Evolutionary conservation across 1,284 basidiomycete species (phyloP).

Genomic region (Golubevia sp.): DNA sequence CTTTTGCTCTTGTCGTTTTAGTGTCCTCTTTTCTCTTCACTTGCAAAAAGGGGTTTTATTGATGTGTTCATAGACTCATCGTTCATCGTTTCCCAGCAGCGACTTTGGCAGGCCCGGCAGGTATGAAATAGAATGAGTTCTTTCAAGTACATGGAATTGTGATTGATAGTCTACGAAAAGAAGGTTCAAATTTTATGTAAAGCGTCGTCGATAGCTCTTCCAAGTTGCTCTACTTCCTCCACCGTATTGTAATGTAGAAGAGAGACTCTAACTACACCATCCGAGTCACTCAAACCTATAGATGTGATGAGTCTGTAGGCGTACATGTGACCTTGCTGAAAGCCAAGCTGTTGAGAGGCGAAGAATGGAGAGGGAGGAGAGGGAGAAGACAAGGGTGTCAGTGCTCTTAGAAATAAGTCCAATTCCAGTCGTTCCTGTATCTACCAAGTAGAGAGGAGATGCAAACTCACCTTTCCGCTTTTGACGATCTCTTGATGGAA

Average conservation of each 20-base stretch:
- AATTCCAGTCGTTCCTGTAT: too few relatives aligned
- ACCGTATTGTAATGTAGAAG: slow-evolving; percentile 81
- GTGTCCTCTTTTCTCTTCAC: neutral
- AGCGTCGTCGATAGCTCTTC: slow-evolving; percentile 64
- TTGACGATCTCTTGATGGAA: slow-evolving; percentile 66
- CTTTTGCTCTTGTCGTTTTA: neutral
- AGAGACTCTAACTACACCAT: slow-evolving; percentile 75
- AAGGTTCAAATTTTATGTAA: slow-evolving; percentile 2
- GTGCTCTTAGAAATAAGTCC: too few relatives aligned
- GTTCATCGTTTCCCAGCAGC: slow-evolving; percentile 61
- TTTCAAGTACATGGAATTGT: slow-evolving; percentile 63
- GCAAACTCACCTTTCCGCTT: slow-evolving; percentile 68
- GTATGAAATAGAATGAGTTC: too few relatives aligned
- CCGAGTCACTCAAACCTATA: slow-evolving; percentile 64
- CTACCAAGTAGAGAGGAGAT: too few relatives aligned
- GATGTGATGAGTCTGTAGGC: slow-evolving; percentile 71
- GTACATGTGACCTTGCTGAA: slow-evolving; percentile 79
- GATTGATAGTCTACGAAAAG: neutral
- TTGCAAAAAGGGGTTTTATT: neutral
- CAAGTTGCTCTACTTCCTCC: slow-evolving; percentile 72
- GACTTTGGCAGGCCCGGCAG: slow-evolving; percentile 64
- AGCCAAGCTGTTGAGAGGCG: slow-evolving; percentile 69
- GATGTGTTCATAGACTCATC: slow-evolving; percentile 5
- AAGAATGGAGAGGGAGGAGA: neutral
- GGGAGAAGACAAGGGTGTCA: slow-evolving; percentile 2